Evolutionary conservation across 1,284 basidiomycete species (phyloP).

Genomic region (Ceratobasidium sp.): DNA sequence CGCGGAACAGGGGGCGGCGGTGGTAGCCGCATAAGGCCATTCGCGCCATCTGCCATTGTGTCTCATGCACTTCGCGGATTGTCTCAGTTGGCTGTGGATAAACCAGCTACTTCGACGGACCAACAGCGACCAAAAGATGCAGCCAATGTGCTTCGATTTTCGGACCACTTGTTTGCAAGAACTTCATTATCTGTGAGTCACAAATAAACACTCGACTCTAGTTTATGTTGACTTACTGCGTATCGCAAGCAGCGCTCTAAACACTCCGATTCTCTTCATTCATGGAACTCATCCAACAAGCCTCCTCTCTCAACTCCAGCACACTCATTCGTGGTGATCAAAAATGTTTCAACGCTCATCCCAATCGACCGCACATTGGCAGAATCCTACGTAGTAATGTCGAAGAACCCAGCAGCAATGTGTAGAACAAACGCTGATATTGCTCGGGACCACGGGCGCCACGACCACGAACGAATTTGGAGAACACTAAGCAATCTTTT

Average conservation of each 20-base stretch:
- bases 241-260: constrained; percentile 22
- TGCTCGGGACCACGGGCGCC: constrained; percentile 37
- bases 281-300: constrained; percentile 39
- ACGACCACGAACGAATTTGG: constrained; percentile 45
- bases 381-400: constrained; percentile 28
- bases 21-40: constrained; percentile 37
- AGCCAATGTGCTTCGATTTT: constrained; percentile 35
- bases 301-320: constrained; percentile 22
- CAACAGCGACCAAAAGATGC: constrained; percentile 26
- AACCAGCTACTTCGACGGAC: constrained; percentile 30
- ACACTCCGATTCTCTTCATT: constrained; percentile 33
- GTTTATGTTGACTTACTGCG: neutral
- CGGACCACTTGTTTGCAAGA: constrained; percentile 44
- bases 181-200: constrained; percentile 39
- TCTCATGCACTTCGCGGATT: constrained; percentile 45
- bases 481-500: constrained; percentile 32
- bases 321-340: constrained; percentile 43
- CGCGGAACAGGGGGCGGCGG: constrained; percentile 42
- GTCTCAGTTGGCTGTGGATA: constrained; percentile 44
- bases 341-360: constrained; percentile 30
- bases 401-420: constrained; percentile 41
- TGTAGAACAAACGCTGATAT: constrained; percentile 42
- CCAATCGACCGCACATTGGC: constrained; percentile 41
- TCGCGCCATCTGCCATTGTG: constrained; percentile 44
- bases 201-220: too few relatives aligned